These are phyloP conservation scores for Pelargonium myrrhifolium DNA, from an alignment of 441 rosid species.

Conservation along the genomic window DNA sequence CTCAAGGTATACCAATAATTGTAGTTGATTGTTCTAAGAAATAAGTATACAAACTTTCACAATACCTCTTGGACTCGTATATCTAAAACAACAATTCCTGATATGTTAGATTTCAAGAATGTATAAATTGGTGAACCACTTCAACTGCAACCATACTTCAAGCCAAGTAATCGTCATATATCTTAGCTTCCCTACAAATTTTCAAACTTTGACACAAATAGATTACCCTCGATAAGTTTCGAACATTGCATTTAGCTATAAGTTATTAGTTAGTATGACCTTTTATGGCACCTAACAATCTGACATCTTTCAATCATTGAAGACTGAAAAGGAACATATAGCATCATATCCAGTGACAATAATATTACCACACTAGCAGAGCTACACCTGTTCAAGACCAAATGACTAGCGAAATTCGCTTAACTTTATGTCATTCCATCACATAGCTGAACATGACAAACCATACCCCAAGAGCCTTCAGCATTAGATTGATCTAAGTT, in stretches of 20 bases:
- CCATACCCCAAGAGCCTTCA: no score
- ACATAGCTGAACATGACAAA: not conserved
- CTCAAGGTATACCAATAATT: not conserved
- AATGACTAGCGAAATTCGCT: not conserved
- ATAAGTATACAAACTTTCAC: not conserved
- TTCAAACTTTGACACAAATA: not conserved
- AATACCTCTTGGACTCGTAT: not conserved
- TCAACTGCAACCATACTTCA: slow-evolving; percentile 6
- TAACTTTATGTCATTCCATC: not conserved
- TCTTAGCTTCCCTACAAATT: not conserved
- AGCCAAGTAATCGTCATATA: not conserved
- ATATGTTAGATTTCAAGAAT: slow-evolving; percentile 1
- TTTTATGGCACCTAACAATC: not conserved
- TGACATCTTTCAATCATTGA: not conserved
- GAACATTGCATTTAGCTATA: not conserved
- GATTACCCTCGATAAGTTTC: not conserved
- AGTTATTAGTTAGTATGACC: no score
- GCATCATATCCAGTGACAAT: no score
- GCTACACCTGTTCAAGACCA: not conserved
- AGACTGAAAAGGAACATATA: not conserved
- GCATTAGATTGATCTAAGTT: not conserved
- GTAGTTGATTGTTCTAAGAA: not conserved
- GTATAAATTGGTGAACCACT: not conserved
- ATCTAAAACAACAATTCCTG: not conserved
- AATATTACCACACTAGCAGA: not conserved